Base-by-base conservation (phyloP, 805 yeast genomes). In the Soucietia sequanensis region DNA sequence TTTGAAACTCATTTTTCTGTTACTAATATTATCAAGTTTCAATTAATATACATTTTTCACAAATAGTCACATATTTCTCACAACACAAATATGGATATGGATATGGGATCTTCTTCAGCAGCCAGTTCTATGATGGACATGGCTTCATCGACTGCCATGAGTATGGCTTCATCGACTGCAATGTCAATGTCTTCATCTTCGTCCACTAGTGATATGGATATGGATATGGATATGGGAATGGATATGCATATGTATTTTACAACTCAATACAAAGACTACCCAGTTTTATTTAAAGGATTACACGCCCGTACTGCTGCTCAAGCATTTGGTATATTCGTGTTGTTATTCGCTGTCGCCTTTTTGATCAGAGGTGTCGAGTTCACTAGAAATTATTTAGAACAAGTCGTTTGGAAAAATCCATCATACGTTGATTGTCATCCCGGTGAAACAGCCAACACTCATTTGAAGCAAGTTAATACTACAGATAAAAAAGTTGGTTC, bases 261-360 rank as follows among this genome's bases (percentile, higher is more conserved):
- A 1, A 59, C 76, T 0, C 48, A 58, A 2, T 84, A 65, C 56
- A 43, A 56, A 2, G 58, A 68, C 26, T 77, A 78, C 42, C 88
- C 91, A 0, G 87, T 84, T 0, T 49, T 84, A 4, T 84, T 84
- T 60, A 58, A 68, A 38, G 59, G 62, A 0, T 58, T 84, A 30
- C 48, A 51, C 9, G 91, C 91, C 2, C 45, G 62, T 2, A 63
- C 60, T 27, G 74, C 74, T 17, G 88, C 71, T 7, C 71, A 73
- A 34, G 89, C 86, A 0, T 84, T 84, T 55, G 95, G 91, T 16
- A 82, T 84, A 11, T 84, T 84, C 50, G 60, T 78, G 23, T 60
- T 80, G 10, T 52, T 84, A 15, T 76, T 84, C 51, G 74, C 73
- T 18, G 61, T 76, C 2, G 80, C 81, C 0, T 75, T 84, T 49